Conservation (phyloP, 306 rosid species). For the Quercus alba region DNA sequence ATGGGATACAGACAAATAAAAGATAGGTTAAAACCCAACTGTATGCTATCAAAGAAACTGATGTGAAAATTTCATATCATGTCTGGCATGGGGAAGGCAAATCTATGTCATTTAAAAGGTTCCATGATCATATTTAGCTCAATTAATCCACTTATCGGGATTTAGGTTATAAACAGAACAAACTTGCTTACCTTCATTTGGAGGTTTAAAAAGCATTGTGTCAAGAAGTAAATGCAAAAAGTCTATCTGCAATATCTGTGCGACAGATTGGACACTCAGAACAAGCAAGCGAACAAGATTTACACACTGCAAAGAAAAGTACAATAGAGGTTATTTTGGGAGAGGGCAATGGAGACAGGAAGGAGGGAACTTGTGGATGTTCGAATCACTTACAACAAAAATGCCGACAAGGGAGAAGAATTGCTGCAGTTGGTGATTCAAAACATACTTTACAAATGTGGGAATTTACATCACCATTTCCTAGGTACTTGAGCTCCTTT, state of each 20-base stretch:
- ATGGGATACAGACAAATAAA: not conserved
- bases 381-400: constrained; percentile 74
- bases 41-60: not conserved
- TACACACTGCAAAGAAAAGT: constrained; percentile 57
- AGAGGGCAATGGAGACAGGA: not conserved
- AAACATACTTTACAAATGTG: constrained; percentile 96
- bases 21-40: not conserved
- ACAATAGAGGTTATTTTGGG: not conserved
- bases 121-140: not conserved
- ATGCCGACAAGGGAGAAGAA: constrained; percentile 97
- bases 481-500: constrained; percentile 72
- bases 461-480: constrained; percentile 84
- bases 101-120: not conserved
- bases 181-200: constrained; percentile 39
- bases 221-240: constrained; percentile 89
- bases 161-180: not conserved
- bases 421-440: constrained; percentile 93
- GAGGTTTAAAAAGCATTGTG: constrained; percentile 7
- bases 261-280: constrained; percentile 97
- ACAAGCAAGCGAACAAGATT: constrained; percentile 97
- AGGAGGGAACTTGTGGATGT: not conserved
- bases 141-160: not conserved
- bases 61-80: not conserved
- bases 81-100: not conserved
- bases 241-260: constrained; percentile 92